Evolutionary conservation across 768 basidiomycete genomes (phyloP).

Genomic region (Leccinum fibrillosum): DNA sequence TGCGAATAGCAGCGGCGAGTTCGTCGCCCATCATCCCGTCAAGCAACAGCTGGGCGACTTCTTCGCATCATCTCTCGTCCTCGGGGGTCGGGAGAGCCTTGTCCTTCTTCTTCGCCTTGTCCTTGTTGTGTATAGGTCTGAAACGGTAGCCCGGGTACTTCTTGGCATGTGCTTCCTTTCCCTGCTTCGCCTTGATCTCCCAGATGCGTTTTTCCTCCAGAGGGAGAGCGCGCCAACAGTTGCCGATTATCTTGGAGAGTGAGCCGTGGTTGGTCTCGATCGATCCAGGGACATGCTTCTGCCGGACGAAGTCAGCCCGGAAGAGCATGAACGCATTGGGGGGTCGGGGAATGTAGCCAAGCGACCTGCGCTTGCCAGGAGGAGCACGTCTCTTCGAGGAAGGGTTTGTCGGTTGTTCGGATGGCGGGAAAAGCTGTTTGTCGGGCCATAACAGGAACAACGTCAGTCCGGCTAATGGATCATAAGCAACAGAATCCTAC

Average conservation of each 20-base stretch:
- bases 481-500: too few species aligned
- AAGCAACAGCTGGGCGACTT: conserved; percentile 60
- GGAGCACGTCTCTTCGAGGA: conserved; percentile 48
- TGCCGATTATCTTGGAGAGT: conserved; percentile 49
- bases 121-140: conserved; percentile 44
- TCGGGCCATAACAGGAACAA: too few species aligned
- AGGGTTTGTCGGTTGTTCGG: conserved; percentile 37
- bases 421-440: conserved; percentile 53
- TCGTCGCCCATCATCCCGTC: conserved; percentile 71
- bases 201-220: conserved; percentile 68
- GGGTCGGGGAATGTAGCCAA: conserved; percentile 34
- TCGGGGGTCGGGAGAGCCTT: conserved; percentile 16
- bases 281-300: conserved; percentile 48
- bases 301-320: conserved; percentile 36
- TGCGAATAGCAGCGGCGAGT: conserved; percentile 58
- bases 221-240: conserved; percentile 66
- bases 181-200: conserved; percentile 70
- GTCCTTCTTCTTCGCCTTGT: conserved; percentile 41
- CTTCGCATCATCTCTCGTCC: conserved; percentile 39
- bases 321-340: conserved; percentile 37
- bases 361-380: conserved; percentile 62
- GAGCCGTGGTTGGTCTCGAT: conserved; percentile 50
- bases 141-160: conserved; percentile 64
- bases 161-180: conserved; percentile 68
- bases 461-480: too few species aligned